Evolutionary conservation across 2,329 filamentous ascomycete species (phyloP).

Genomic region (Didymosphaeria variabile): DNA sequence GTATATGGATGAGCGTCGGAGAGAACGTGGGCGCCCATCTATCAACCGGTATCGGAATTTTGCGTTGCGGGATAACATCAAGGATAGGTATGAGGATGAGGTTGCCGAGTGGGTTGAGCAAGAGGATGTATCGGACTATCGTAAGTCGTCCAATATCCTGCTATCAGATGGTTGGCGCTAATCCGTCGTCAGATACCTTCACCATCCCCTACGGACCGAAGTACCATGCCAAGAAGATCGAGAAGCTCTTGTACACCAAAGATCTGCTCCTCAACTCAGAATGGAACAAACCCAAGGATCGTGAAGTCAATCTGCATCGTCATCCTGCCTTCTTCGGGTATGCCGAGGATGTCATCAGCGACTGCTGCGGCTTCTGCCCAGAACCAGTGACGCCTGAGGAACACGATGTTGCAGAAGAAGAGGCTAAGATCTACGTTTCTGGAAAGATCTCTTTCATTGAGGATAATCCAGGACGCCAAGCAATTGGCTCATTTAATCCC

Average conservation of each 20-base stretch:
- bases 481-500: constrained; percentile 78
- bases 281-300: constrained; percentile 81
- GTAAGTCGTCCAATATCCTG: constrained; percentile 7
- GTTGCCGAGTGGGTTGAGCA: constrained; percentile 83
- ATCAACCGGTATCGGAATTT: constrained; percentile 55
- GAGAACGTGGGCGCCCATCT: constrained; percentile 74
- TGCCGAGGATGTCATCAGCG: constrained; percentile 73
- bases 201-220: constrained; percentile 72
- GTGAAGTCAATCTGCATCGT: constrained; percentile 80
- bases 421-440: constrained; percentile 78
- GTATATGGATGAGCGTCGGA: constrained; percentile 74
- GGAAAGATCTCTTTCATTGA: constrained; percentile 78
- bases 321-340: constrained; percentile 87
- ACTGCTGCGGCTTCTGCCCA: constrained; percentile 85
- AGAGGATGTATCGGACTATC: constrained; percentile 76
- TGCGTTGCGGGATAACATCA: constrained; percentile 73
- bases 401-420: constrained; percentile 73
- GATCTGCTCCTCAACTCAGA: constrained; percentile 83
- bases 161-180: not conserved
- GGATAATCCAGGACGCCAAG: constrained; percentile 82
- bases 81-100: constrained; percentile 79
- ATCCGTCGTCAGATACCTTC: constrained; percentile 55
- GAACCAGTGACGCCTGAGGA: constrained; percentile 74
- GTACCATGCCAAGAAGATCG: constrained; percentile 72
- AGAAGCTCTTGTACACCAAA: constrained; percentile 82